A percentile compares a stretch with the other conserved stretches of the same genome.
Evolutionary conservation across 2,329 filamentous ascomycete genomes (phyloP).

Genomic region (Aspergillus aculeatinus): DNA sequence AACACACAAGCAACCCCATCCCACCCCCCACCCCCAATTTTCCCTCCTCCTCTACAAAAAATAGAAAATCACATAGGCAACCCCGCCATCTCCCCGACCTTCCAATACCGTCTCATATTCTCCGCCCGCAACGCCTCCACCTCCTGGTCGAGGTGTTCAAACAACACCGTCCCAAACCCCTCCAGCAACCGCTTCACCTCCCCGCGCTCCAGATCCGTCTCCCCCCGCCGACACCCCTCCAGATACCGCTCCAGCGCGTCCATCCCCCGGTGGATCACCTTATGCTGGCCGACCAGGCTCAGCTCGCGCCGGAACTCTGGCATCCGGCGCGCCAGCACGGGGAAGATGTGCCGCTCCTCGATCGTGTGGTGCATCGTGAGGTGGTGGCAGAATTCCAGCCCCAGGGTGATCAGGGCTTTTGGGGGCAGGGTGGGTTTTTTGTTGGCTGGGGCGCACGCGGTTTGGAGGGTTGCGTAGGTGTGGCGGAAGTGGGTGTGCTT

Average conservation of each 20-base stretch:
- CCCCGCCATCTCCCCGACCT: constrained; percentile 66
- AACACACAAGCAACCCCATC: no score
- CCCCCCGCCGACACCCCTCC: constrained; percentile 59
- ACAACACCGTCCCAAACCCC: constrained; percentile 72
- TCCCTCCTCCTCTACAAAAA: no score
- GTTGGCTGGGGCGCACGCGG: constrained; percentile 56
- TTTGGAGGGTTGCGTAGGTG: constrained; percentile 70
- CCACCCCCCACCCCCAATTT: no score
- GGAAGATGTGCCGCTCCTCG: constrained; percentile 81
- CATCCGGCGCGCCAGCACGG: constrained; percentile 73
- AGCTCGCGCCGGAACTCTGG: constrained; percentile 69
- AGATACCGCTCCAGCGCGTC: constrained; percentile 68
- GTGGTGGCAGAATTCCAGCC: constrained; percentile 67
- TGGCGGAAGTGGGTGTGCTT: constrained; percentile 75
- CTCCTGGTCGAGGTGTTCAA: constrained; percentile 82
- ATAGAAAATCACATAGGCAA: constrained; percentile 62
- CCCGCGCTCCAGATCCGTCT: constrained; percentile 56
- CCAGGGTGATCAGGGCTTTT: constrained; percentile 65
- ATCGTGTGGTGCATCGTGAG: constrained; percentile 78
- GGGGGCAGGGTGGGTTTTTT: constrained; percentile 57
- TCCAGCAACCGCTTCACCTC: constrained; percentile 73
- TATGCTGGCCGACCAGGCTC: constrained; percentile 71
- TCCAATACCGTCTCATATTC: constrained; percentile 87
- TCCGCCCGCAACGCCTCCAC: constrained; percentile 75
- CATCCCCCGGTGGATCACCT: constrained; percentile 73